phyloP scores from a whole-genome alignment of 106 monocot genomes.

The Allium fistulosum region DNA sequence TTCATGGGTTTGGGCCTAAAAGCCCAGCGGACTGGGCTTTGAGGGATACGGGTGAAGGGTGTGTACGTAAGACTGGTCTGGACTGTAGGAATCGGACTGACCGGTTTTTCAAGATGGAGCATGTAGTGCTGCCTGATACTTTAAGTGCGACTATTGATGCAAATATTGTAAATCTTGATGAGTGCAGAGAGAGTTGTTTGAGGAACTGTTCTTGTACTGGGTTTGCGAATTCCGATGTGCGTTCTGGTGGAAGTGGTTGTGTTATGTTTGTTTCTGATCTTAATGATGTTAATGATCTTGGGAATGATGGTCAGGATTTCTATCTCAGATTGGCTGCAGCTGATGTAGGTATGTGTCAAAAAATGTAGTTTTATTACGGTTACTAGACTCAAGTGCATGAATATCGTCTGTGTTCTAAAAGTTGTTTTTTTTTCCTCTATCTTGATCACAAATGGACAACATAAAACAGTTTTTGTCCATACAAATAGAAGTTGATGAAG shows the following conservation, averaged over 20 bases:
- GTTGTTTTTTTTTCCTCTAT: too few relatives aligned
- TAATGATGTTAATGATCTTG: not conserved
- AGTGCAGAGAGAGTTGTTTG: conserved; percentile 19
- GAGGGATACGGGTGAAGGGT: conserved; percentile 17
- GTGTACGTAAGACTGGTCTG: conserved; percentile 19
- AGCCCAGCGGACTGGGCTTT: conserved; percentile 19
- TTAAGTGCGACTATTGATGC: not conserved
- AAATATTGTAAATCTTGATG: conserved; percentile 6
- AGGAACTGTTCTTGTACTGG: conserved; percentile 30
- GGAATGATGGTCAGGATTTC: not conserved
- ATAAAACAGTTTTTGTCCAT: too few relatives aligned
- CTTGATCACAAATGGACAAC: too few relatives aligned
- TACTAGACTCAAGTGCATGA: not conserved
- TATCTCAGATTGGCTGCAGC: not conserved
- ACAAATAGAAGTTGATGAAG: too few relatives aligned
- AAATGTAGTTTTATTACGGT: not conserved
- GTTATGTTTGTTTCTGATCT: conserved; percentile 5
- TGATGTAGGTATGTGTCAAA: not conserved
- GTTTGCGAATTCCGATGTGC: conserved; percentile 5
- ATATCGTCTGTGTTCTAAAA: not conserved
- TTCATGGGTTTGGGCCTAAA: conserved; percentile 39
- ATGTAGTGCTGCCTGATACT: conserved; percentile 27
- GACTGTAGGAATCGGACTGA: conserved; percentile 23
- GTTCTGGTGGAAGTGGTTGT: conserved; percentile 11
- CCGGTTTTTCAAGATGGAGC: conserved; percentile 17